Evolutionary conservation across 192 early-diverging fungal genomes (phyloP).

Genomic region (Gigaspora rosea): DNA sequence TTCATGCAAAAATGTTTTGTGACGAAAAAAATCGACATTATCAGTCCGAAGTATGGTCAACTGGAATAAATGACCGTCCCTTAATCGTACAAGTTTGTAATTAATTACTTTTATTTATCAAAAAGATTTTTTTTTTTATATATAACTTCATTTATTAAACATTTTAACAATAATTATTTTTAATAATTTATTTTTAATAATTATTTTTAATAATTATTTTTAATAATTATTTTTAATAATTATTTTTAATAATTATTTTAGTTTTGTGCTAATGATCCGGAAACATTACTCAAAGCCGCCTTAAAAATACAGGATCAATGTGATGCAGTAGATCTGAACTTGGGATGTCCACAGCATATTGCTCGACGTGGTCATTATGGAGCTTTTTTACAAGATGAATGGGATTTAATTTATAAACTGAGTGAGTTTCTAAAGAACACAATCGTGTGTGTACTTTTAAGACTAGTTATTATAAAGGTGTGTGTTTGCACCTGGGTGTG

Average conservation of each 20-base stretch:
- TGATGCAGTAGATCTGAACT: constrained; percentile 93
- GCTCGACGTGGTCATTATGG: constrained; percentile 91
- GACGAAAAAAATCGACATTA: constrained; percentile 64
- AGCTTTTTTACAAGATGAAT: constrained; percentile 78
- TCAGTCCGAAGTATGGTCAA: constrained; percentile 74
- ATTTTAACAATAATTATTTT: no score
- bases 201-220: no score
- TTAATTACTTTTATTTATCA: not conserved
- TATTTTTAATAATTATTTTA: constrained; percentile 36
- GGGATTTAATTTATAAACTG: constrained; percentile 69
- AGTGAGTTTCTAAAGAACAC: constrained; percentile 40
- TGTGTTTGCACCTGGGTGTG: no score
- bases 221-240: not conserved
- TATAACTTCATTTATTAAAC: no score
- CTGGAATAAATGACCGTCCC: constrained; percentile 71
- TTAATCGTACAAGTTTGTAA: constrained; percentile 74
- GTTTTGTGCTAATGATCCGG: constrained; percentile 98
- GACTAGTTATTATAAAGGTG: constrained; percentile 51
- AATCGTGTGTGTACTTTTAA: not conserved
- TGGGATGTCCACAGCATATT: constrained; percentile 97
- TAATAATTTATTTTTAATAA: no score
- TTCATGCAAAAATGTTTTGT: constrained; percentile 87
- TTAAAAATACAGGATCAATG: constrained; percentile 77
- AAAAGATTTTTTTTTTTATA: not conserved
- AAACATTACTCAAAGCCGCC: constrained; percentile 79